Conservation (phyloP, 164 flowering plant genomes). For the Stephania yunnanensis region DNA sequence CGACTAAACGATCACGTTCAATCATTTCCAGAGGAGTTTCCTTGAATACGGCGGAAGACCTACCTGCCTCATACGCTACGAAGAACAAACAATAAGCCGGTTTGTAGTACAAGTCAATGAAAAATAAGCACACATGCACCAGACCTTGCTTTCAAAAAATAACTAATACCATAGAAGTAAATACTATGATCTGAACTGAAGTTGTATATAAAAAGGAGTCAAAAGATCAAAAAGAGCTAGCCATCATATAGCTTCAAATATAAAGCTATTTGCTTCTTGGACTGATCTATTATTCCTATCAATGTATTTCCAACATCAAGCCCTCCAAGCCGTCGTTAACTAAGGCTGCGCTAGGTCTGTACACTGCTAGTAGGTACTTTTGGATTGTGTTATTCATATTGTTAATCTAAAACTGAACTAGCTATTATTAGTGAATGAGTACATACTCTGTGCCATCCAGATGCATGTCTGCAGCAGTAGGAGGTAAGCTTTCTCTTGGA, state of each 20-base stretch:
- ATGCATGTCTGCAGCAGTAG: conserved; percentile 38
- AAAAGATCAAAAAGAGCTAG: no score
- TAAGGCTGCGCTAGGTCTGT: background rate
- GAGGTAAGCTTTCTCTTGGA: conserved; percentile 39
- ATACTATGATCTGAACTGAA: background rate
- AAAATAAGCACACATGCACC: background rate
- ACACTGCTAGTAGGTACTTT: background rate
- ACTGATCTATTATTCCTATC: background rate
- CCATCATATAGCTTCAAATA: no score
- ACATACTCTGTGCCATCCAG: conserved; percentile 18
- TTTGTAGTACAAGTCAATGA: background rate
- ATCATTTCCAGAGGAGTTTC: background rate
- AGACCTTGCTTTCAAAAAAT: background rate
- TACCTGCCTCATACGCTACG: background rate
- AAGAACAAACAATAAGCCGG: background rate
- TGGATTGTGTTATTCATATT: background rate
- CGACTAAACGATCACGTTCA: background rate
- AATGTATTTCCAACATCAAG: background rate
- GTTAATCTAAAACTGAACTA: background rate
- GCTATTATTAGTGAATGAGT: conserved; percentile 15
- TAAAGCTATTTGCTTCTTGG: background rate
- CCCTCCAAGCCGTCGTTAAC: background rate
- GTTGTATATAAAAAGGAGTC: background rate
- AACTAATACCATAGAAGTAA: background rate
- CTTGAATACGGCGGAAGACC: background rate